Conservation (phyloP, 306 rosid genomes). For the Casuarina glauca region DNA sequence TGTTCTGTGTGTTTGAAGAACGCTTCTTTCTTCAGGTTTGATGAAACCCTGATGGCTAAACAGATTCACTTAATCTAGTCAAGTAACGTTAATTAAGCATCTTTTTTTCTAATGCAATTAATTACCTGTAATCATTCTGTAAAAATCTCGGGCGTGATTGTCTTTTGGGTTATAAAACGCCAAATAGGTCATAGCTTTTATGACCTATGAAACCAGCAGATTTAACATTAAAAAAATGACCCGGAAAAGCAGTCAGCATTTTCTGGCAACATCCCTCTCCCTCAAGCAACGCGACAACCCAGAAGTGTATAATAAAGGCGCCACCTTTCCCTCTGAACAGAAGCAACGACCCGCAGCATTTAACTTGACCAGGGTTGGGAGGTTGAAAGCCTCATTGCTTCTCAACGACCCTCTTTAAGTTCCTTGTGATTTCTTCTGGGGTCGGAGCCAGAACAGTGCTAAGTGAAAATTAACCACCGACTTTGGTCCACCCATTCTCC, state of each 20-base stretch:
- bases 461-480: too few relatives aligned
- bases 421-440: too few relatives aligned
- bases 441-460: too few relatives aligned
- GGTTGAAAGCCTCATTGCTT: conserved; percentile 40
- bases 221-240: not conserved
- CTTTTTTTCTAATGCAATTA: too few relatives aligned
- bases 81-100: too few relatives aligned
- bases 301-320: conserved; percentile 34
- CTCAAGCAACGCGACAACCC: conserved; percentile 31
- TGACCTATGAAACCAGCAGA: not conserved
- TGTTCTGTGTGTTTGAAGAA: too few relatives aligned
- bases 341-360: conserved; percentile 42
- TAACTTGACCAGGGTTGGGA: conserved; percentile 27
- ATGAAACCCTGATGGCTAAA: too few relatives aligned
- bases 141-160: too few relatives aligned
- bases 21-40: too few relatives aligned
- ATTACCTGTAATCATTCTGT: too few relatives aligned
- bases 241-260: conserved; percentile 18
- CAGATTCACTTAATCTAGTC: too few relatives aligned
- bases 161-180: too few relatives aligned
- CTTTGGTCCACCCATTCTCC: not conserved
- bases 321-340: conserved; percentile 35
- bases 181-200: not conserved
- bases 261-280: conserved; percentile 38
- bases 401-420: conserved; percentile 21